Evolutionary conservation across 495 filamentous ascomycete genomes (phyloP).

Genomic region (Penicillium parvum): DNA sequence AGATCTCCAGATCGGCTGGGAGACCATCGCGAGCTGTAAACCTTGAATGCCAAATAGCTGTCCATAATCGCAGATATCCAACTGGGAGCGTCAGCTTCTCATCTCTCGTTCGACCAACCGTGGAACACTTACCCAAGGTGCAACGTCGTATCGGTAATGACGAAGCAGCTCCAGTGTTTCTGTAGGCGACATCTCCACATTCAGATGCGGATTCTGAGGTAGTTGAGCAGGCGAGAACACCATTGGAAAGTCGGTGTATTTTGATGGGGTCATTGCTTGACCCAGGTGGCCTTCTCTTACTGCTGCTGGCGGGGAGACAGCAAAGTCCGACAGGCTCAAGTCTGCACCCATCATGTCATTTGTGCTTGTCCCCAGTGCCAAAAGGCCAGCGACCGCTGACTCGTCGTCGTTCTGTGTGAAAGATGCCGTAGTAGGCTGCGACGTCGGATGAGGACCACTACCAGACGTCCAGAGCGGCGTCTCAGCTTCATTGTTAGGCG

Average conservation of each 20-base stretch:
- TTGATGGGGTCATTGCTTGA: not conserved
- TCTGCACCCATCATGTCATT: conserved; percentile 1
- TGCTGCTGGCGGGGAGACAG: conserved; percentile 1
- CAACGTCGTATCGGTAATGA: conserved; percentile 34
- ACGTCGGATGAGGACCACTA: not conserved
- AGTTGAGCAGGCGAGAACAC: not conserved
- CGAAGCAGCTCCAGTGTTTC: conserved; percentile 27
- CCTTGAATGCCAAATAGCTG: conserved; percentile 30
- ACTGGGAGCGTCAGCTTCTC: conserved; percentile 7
- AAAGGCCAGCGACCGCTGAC: conserved; percentile 28
- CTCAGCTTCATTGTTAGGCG: not conserved
- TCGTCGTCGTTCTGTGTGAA: conserved; percentile 32
- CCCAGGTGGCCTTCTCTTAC: not conserved
- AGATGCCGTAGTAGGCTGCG: not conserved
- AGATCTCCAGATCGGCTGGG: conserved; percentile 14
- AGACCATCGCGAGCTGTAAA: conserved; percentile 25
- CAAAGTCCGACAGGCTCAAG: conserved; percentile 10
- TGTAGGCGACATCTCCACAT: conserved; percentile 6
- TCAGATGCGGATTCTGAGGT: not conserved
- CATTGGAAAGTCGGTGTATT: not conserved
- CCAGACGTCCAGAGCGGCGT: conserved; percentile 1
- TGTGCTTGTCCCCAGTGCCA: conserved; percentile 28
- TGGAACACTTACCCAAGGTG: conserved; percentile 29
- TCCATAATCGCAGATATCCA: conserved; percentile 32
- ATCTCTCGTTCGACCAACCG: not conserved